These are phyloP conservation scores for Penicillium sclerotigenum DNA, from an alignment of 2,329 filamentous ascomycete species.

Conservation along the genomic window DNA sequence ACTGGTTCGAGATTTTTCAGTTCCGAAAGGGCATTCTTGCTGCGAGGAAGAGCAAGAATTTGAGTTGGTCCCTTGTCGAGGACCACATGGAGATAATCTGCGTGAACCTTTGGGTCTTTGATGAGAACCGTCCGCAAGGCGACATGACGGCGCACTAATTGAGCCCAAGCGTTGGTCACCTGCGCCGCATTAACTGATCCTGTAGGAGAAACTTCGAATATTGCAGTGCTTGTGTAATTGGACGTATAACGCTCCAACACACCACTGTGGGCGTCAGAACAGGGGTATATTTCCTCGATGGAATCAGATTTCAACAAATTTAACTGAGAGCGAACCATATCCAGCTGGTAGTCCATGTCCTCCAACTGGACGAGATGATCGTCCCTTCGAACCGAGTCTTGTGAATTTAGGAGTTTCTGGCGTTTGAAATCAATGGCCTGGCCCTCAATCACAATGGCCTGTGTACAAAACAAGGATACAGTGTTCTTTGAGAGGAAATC, in stretches of 20 bases:
- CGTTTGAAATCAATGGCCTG: background rate
- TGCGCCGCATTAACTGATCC: background rate
- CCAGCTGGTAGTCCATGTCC: background rate
- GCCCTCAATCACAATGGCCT: background rate
- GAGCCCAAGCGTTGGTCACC: background rate
- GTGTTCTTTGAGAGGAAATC: background rate
- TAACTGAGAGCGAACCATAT: background rate
- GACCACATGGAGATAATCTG: background rate
- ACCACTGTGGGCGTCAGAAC: constrained; percentile 3
- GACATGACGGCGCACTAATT: background rate
- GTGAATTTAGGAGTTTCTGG: background rate
- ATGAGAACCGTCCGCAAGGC: constrained; percentile 1
- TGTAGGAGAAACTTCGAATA: background rate
- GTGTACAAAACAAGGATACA: background rate
- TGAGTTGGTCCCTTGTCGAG: background rate
- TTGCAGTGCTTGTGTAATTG: background rate
- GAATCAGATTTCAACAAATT: background rate
- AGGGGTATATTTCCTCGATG: constrained; percentile 1
- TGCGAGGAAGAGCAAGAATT: background rate
- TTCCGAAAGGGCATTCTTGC: background rate
- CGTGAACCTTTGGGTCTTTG: background rate
- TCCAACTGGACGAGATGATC: background rate
- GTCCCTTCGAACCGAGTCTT: background rate
- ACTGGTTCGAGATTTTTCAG: background rate
- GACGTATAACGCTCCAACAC: constrained; percentile 4